Conservation (phyloP, 148 eudicot genomes). For the Dysphania ambrosioides region DNA sequence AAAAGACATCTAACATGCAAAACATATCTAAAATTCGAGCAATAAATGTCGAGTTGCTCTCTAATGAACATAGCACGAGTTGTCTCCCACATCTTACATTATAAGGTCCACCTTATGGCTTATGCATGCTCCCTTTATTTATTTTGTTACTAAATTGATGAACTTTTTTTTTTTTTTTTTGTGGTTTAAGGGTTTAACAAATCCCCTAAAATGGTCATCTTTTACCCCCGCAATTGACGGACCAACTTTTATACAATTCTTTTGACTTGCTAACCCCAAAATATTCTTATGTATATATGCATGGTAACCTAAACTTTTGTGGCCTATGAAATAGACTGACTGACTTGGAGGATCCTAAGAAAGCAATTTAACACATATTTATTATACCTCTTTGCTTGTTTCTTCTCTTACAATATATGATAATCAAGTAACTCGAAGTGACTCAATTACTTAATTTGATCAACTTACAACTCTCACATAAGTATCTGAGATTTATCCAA, state of each 20-base stretch:
- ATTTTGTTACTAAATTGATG: neutral
- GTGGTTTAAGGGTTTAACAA: neutral
- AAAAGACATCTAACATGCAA: slow-evolving; percentile 22
- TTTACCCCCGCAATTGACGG: slow-evolving; percentile 23
- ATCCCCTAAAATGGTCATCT: slow-evolving; percentile 16
- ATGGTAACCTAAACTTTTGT: too few species aligned
- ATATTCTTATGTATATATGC: neutral
- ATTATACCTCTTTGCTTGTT: neutral
- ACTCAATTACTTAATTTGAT: too few species aligned
- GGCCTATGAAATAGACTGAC: too few species aligned
- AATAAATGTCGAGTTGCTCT: too few species aligned
- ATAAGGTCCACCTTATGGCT: too few species aligned
- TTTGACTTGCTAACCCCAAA: slow-evolving; percentile 20
- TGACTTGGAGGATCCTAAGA: neutral
- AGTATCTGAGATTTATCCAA: too few species aligned
- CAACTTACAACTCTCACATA: too few species aligned
- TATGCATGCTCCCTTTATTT: too few species aligned
- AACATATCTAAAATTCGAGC: slow-evolving; percentile 8
- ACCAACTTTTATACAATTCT: slow-evolving; percentile 17
- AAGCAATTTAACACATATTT: slow-evolving; percentile 10
- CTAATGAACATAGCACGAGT: slow-evolving; percentile 9
- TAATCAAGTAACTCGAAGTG: too few species aligned
- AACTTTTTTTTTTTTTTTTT: too few species aligned
- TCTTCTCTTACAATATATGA: slow-evolving; percentile 6
- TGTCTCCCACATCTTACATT: slow-evolving; percentile 14